These are phyloP conservation scores for Arabidopsis arenosa DNA, from an alignment of 345 rosid species.

Conservation along the genomic window DNA sequence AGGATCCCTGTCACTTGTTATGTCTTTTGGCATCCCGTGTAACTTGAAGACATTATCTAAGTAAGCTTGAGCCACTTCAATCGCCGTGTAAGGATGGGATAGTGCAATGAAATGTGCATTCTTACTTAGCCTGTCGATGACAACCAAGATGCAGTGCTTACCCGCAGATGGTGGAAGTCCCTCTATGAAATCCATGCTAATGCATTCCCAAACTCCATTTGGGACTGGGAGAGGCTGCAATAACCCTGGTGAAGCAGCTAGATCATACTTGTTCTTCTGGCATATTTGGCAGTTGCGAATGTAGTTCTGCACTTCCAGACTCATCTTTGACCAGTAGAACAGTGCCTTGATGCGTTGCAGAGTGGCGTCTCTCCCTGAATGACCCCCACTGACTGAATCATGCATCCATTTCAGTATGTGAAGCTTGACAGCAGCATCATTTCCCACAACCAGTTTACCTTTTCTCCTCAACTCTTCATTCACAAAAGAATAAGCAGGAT, in stretches of 20 bases:
- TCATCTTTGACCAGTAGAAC: background rate
- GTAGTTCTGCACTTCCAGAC: background rate
- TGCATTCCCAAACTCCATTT: background rate
- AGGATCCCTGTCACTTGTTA: background rate
- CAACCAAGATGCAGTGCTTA: background rate
- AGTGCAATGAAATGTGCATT: background rate
- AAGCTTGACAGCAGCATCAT: background rate
- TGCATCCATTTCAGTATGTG: background rate
- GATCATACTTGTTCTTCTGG: background rate
- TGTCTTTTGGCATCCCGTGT: background rate
- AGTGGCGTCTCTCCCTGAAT: background rate
- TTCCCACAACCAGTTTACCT: background rate
- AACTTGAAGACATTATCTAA: background rate
- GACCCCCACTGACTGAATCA: background rate
- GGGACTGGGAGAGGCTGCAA: background rate
- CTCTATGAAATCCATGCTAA: background rate
- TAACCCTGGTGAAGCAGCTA: background rate
- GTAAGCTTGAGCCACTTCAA: background rate
- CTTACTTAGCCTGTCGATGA: background rate
- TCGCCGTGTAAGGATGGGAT: background rate
- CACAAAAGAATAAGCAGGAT: too few relatives aligned
- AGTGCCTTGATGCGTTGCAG: background rate
- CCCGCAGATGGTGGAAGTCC: background rate
- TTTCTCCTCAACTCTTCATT: background rate
- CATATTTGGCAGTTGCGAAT: background rate